These are phyloP conservation scores for Rhizopogon vulgaris DNA, from an alignment of 768 basidiomycete genomes.

Conservation along the genomic window DNA sequence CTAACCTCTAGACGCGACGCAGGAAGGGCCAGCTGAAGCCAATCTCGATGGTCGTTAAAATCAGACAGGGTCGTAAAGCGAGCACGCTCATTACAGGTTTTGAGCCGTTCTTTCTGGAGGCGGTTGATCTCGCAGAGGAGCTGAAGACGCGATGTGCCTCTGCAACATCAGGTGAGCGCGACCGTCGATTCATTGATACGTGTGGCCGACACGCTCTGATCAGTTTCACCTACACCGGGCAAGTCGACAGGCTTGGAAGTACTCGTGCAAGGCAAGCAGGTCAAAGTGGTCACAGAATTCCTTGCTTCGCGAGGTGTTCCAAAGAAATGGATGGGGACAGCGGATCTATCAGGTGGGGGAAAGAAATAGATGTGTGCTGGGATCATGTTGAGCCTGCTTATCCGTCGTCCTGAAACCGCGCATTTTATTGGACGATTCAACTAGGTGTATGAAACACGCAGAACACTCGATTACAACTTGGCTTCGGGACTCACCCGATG, in stretches of 20 bases:
- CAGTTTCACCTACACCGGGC: constrained; percentile 60
- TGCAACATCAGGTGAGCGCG: constrained; percentile 61
- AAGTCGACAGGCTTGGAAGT: constrained; percentile 61
- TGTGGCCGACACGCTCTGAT: background rate
- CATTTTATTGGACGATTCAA: too few species aligned
- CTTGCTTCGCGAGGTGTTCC: constrained; percentile 68
- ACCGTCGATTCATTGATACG: background rate
- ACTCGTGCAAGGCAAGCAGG: constrained; percentile 82
- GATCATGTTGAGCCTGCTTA: too few species aligned
- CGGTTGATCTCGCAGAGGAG: constrained; percentile 74
- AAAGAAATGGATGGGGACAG: constrained; percentile 70
- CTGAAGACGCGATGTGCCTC: constrained; percentile 72
- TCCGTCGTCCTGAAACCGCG: too few species aligned
- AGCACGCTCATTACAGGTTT: constrained; percentile 74
- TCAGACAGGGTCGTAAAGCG: constrained; percentile 73
- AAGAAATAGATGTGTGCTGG: constrained; percentile 34
- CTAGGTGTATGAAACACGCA: too few species aligned
- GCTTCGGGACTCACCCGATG: too few species aligned
- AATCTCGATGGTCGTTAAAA: constrained; percentile 62
- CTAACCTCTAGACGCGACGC: background rate
- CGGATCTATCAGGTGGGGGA: constrained; percentile 30
- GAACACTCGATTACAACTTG: too few species aligned
- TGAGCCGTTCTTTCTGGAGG: constrained; percentile 67
- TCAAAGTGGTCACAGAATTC: constrained; percentile 57
- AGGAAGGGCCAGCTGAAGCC: constrained; percentile 78